phyloP scores from a whole-genome alignment of 139 green algal species.

The Dunaliella primolecta region DNA sequence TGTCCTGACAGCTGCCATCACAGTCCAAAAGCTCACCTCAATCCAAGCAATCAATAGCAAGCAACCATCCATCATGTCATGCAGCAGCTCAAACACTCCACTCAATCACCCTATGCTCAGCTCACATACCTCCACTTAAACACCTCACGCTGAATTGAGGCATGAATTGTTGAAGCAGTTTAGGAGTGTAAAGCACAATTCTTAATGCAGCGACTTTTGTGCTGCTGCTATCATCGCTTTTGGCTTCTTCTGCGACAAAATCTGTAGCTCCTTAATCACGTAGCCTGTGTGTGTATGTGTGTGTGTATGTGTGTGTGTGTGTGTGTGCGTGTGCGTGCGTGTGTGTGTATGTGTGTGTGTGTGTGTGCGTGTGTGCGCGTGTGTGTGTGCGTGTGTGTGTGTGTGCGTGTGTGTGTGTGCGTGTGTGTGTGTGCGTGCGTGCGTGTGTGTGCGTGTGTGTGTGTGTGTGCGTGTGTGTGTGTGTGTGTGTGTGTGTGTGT shows the following conservation, averaged over 20 bases:
- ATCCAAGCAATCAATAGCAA: too few species aligned
- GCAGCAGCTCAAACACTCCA: not conserved
- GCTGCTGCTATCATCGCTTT: not conserved
- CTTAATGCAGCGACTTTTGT: too few species aligned
- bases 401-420: not conserved
- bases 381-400: not conserved
- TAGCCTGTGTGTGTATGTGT: not conserved
- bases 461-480: not conserved
- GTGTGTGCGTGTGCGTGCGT: not conserved
- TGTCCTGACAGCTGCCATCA: too few species aligned
- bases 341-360: not conserved
- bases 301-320: not conserved
- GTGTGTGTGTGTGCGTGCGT: conserved; percentile 13
- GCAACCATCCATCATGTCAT: too few species aligned
- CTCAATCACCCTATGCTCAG: not conserved
- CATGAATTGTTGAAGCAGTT: too few species aligned
- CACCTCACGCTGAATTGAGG: too few species aligned
- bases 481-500: not conserved
- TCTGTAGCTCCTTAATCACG: not conserved
- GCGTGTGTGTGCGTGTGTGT: not conserved
- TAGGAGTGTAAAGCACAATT: too few species aligned
- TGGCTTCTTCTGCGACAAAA: not conserved
- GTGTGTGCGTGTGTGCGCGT: not conserved
- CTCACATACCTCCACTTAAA: not conserved
- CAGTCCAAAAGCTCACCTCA: too few species aligned